phyloP scores from a whole-genome alignment of 2,329 filamentous ascomycete species.

The Talaromyces sp. region DNA sequence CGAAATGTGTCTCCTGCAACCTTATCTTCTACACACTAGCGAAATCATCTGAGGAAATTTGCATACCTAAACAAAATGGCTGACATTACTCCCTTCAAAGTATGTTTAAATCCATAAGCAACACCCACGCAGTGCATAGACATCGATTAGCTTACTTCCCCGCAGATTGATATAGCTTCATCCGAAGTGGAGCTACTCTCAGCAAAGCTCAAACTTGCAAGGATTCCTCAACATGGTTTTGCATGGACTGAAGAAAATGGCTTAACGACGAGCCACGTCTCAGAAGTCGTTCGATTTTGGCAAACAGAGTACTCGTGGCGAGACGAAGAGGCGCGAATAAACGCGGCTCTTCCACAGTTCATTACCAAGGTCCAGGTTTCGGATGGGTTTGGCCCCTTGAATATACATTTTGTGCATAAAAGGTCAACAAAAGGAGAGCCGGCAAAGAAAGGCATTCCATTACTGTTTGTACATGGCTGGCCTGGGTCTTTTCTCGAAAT shows the following conservation, averaged over 20 bases:
- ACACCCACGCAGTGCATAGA: not conserved
- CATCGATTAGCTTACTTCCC: not conserved
- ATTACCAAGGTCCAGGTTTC: not conserved
- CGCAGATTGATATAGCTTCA: not conserved
- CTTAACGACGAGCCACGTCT: not conserved
- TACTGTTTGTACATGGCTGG: slow-evolving; percentile 20
- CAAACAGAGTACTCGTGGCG: not conserved
- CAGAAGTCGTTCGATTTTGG: not conserved
- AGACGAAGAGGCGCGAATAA: not conserved
- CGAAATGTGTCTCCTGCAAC: too few relatives aligned
- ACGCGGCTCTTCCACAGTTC: not conserved
- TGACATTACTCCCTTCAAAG: not conserved
- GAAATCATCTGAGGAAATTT: not conserved
- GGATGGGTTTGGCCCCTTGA: not conserved
- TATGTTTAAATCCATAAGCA: not conserved
- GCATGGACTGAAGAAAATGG: not conserved
- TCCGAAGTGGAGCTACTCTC: not conserved
- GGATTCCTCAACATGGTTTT: not conserved
- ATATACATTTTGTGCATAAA: not conserved
- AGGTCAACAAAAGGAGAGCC: not conserved
- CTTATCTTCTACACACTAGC: too few relatives aligned
- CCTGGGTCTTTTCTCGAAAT: slow-evolving; percentile 17
- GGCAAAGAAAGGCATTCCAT: not conserved
- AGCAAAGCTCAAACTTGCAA: not conserved
- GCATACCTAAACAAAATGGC: not conserved